phyloP scores from a whole-genome alignment of 306 rosid genomes.

The Styphnolobium japonicum region DNA sequence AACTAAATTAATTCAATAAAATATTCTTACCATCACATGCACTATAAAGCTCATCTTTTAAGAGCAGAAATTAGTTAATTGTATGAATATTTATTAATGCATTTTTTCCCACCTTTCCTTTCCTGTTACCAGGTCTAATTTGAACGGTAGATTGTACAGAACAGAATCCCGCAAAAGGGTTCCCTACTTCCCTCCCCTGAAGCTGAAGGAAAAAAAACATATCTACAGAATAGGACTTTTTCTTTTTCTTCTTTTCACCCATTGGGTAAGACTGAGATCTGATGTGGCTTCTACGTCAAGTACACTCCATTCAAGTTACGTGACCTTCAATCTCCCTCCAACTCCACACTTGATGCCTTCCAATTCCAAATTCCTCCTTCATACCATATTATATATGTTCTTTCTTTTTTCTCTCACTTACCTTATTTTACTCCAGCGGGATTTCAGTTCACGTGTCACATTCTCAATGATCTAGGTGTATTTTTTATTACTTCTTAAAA shows the following conservation, averaged over 20 bases:
- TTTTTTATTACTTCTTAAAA: neutral
- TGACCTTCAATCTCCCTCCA: slow-evolving; percentile 45
- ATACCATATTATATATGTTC: neutral
- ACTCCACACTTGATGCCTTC: neutral
- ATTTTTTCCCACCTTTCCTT: neutral
- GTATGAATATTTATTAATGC: neutral
- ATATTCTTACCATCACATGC: neutral
- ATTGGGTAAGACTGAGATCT: slow-evolving; percentile 40
- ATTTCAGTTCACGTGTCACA: slow-evolving; percentile 2
- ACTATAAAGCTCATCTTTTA: neutral
- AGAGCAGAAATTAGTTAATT: neutral
- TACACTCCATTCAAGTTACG: slow-evolving; percentile 43
- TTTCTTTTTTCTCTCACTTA: neutral
- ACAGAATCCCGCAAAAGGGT: neutral
- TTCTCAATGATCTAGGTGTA: neutral
- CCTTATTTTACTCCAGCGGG: neutral
- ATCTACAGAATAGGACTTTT: neutral
- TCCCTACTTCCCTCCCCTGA: neutral
- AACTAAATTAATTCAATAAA: neutral
- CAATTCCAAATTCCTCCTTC: neutral
- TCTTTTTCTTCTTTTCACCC: neutral
- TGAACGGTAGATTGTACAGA: slow-evolving; percentile 2
- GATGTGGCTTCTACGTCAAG: slow-evolving; percentile 63
- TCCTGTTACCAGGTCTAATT: neutral
- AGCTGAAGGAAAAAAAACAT: too few relatives aligned